phyloP scores from a whole-genome alignment of 192 early-diverging fungal genomes.

The Coemansia aciculifera region DNA sequence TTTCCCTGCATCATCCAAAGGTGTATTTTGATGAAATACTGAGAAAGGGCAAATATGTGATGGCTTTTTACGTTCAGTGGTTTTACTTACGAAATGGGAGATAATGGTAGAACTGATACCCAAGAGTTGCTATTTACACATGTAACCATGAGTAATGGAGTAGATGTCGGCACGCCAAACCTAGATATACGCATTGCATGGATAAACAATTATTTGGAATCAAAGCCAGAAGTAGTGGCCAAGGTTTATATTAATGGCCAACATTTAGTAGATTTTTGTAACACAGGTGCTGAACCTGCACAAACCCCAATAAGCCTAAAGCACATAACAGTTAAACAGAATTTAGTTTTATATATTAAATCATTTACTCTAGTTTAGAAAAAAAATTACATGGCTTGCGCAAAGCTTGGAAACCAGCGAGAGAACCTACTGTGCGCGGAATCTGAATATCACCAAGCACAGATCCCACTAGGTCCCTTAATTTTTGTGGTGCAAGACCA shows the following conservation, averaged over 20 bases:
- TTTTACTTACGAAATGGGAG: not conserved
- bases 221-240: not conserved
- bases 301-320: no score
- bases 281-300: no score
- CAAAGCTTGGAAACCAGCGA: not conserved
- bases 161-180: not conserved
- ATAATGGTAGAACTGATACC: not conserved
- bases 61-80: not conserved
- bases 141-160: not conserved
- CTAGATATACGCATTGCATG: not conserved
- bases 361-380: no score
- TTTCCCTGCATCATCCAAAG: not conserved
- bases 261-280: not conserved
- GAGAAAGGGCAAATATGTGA: not conserved
- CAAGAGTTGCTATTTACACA: not conserved
- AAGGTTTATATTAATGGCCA: not conserved
- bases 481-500: not conserved
- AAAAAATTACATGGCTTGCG: not conserved
- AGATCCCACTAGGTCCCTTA: not conserved
- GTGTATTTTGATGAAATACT: not conserved
- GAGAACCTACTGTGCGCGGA: no score
- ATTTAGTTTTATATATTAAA: no score
- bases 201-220: not conserved
- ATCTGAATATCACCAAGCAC: not conserved
- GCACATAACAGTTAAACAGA: no score